Percentiles rank a stretch among this genome's conserved stretches.
Conservation (phyloP, 148 eudicot species). For the Rhododendron mucronatum region DNA sequence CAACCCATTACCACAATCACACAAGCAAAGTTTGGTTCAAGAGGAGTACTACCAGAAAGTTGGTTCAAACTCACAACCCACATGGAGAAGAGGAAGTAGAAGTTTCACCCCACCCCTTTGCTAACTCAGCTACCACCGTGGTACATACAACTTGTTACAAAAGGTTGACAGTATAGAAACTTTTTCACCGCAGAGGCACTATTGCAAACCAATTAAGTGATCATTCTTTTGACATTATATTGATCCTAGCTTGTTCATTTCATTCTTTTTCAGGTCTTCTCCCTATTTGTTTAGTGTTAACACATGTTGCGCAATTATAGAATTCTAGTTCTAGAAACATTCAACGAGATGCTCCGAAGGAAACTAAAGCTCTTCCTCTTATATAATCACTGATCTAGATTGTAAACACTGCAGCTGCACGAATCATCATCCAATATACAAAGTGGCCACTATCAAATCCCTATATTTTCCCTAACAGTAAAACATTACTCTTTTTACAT, state of each 20-base stretch:
- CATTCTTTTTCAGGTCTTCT: neutral
- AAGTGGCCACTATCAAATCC: neutral
- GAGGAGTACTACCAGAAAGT: too few relatives aligned
- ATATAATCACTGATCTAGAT: constrained; percentile 4
- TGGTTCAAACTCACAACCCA: too few relatives aligned
- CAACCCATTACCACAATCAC: too few relatives aligned
- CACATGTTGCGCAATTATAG: neutral
- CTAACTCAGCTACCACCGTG: too few relatives aligned
- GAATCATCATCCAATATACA: constrained; percentile 13
- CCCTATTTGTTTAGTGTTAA: neutral
- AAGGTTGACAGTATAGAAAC: neutral
- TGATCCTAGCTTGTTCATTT: neutral
- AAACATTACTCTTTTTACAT: constrained; percentile 69
- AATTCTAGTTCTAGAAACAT: neutral
- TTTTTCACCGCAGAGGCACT: neutral
- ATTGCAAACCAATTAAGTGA: neutral
- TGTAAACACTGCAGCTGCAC: constrained; percentile 2
- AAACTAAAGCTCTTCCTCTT: neutral
- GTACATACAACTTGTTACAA: neutral
- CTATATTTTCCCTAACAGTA: constrained; percentile 30
- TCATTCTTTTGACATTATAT: neutral
- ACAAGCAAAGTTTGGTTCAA: too few relatives aligned
- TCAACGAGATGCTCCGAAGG: neutral
- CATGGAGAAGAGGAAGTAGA: too few relatives aligned
- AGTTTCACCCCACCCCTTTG: too few relatives aligned